Conservation (phyloP, 495 filamentous ascomycete genomes). For the Penicillium ochrochloron region DNA sequence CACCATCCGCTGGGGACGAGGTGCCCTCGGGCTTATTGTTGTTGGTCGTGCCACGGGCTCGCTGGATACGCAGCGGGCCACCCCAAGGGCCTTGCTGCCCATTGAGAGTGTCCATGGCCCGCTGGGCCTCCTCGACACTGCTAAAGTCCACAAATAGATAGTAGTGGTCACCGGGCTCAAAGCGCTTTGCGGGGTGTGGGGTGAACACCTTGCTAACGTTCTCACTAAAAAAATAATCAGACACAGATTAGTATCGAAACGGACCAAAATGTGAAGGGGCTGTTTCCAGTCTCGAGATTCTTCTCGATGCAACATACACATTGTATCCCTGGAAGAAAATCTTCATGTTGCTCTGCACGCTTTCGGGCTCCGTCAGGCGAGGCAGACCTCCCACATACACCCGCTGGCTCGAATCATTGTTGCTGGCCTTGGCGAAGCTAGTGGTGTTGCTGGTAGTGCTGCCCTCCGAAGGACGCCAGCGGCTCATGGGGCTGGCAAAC, state of each 20-base stretch:
- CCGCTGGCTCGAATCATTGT: constrained; percentile 53
- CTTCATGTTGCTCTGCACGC: constrained; percentile 56
- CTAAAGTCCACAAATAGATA: constrained; percentile 71
- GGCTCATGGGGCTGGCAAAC: constrained; percentile 31
- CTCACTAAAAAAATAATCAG: constrained; percentile 34
- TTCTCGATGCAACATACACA: constrained; percentile 40
- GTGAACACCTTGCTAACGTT: constrained; percentile 68
- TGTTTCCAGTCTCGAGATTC: constrained; percentile 1
- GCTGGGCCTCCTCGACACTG: constrained; percentile 59
- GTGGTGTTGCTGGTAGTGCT: constrained; percentile 8
- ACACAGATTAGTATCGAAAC: constrained; percentile 13
- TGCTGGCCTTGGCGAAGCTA: constrained; percentile 29
- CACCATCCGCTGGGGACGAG: neutral
- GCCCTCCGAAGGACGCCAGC: constrained; percentile 41
- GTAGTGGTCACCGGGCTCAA: constrained; percentile 62
- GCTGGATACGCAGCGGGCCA: constrained; percentile 47
- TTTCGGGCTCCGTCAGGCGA: constrained; percentile 58
- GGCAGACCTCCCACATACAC: constrained; percentile 69
- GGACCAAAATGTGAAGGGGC: neutral
- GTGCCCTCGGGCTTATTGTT: constrained; percentile 12
- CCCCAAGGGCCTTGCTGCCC: constrained; percentile 52
- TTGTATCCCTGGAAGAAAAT: constrained; percentile 64
- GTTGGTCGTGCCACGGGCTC: constrained; percentile 41
- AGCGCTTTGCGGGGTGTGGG: constrained; percentile 56
- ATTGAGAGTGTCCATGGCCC: constrained; percentile 48